Conservation (phyloP, 176 grass and related monocot genomes). For the Musa beccarii region DNA sequence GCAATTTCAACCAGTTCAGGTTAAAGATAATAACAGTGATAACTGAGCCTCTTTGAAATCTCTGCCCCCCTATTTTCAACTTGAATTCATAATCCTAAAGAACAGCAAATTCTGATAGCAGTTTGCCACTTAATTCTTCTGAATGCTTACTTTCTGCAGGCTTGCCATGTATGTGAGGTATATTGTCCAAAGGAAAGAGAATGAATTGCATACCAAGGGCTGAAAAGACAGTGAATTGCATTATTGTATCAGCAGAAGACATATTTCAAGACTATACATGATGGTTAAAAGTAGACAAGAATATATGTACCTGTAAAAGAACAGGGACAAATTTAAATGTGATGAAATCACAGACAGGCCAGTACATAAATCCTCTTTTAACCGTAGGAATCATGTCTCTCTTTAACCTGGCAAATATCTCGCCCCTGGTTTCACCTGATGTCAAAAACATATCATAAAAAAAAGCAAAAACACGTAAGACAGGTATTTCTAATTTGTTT, state of each 20-base stretch:
- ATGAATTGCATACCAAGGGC: slow-evolving; percentile 27
- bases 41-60: background rate
- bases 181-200: slow-evolving; percentile 92
- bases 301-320: slow-evolving; percentile 66
- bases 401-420: slow-evolving; percentile 85
- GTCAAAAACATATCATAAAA: slow-evolving; percentile 23
- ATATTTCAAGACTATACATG: background rate
- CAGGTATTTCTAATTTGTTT: background rate
- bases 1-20: too few relatives aligned
- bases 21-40: too few relatives aligned
- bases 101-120: slow-evolving; percentile 5
- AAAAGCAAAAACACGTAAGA: slow-evolving; percentile 2
- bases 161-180: slow-evolving; percentile 93
- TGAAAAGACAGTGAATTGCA: too few relatives aligned
- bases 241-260: too few relatives aligned
- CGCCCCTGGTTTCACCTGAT: slow-evolving; percentile 55
- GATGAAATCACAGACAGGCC: slow-evolving; percentile 90
- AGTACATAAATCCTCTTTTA: slow-evolving; percentile 73
- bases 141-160: slow-evolving; percentile 48
- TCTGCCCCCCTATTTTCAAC: background rate
- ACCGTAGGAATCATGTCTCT: slow-evolving; percentile 65
- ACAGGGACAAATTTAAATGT: slow-evolving; percentile 94
- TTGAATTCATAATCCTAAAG: background rate
- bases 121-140: slow-evolving; percentile 28
- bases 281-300: background rate